phyloP scores from a whole-genome alignment of 1,284 basidiomycete species.

The Earliella scabrosa region DNA sequence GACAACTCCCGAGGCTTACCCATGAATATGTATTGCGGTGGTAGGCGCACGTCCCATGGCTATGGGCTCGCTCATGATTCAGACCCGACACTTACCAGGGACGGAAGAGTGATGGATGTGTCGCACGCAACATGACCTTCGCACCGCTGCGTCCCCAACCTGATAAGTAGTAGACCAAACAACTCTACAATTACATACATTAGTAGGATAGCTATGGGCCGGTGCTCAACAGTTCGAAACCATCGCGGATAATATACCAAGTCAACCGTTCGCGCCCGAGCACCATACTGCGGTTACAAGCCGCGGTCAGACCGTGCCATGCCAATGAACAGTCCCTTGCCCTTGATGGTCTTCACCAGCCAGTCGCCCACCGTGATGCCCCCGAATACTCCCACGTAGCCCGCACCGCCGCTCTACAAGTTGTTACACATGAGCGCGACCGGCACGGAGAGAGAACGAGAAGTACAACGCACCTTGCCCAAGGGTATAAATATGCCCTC shows the following conservation, averaged over 20 bases:
- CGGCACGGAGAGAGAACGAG: too few species aligned
- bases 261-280: too few species aligned
- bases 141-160: too few species aligned
- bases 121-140: too few species aligned
- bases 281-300: too few species aligned
- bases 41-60: too few species aligned
- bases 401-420: slow-evolving; percentile 48
- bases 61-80: not conserved
- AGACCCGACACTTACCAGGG: not conserved
- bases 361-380: slow-evolving; percentile 41
- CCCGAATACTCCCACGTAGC: slow-evolving; percentile 52
- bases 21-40: not conserved
- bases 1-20: slow-evolving; percentile 15
- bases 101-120: too few species aligned
- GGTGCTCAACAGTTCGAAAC: too few species aligned
- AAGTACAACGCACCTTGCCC: slow-evolving; percentile 63
- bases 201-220: too few species aligned
- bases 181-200: too few species aligned
- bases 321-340: slow-evolving; percentile 30
- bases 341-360: slow-evolving; percentile 30
- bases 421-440: not conserved
- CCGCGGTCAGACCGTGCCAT: slow-evolving; percentile 20
- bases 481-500: slow-evolving; percentile 63
- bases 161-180: too few species aligned
- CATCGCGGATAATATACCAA: too few species aligned